Percentiles rank a stretch among this genome's conserved stretches.
These are phyloP conservation scores for Lecanosticta acicola DNA, from an alignment of 2,329 filamentous ascomycete species.

Conservation along the genomic window DNA sequence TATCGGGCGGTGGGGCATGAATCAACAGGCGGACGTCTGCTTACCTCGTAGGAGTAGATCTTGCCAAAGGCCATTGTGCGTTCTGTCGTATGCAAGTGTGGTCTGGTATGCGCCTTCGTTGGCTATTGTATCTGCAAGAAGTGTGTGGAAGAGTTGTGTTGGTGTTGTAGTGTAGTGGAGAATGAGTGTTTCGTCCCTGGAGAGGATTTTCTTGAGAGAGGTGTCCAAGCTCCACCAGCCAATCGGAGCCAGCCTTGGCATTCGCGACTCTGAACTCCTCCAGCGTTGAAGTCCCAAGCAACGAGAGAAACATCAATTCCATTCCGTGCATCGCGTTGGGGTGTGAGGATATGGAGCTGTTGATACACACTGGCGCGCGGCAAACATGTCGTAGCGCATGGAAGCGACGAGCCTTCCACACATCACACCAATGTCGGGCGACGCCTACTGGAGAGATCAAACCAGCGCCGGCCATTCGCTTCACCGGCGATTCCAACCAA, in stretches of 20 bases:
- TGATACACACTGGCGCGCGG: conserved; percentile 28
- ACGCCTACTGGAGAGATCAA: conserved; percentile 25
- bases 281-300: neutral
- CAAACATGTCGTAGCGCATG: conserved; percentile 9
- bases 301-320: no score
- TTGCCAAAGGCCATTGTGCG: conserved; percentile 68
- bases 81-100: conserved; percentile 11
- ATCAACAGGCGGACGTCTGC: conserved; percentile 19
- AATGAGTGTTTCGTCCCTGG: neutral
- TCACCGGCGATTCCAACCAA: conserved; percentile 22
- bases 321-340: neutral
- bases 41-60: conserved; percentile 82
- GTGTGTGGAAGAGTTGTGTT: conserved; percentile 7
- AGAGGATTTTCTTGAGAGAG: neutral
- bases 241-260: conserved; percentile 1
- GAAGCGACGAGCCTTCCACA: conserved; percentile 20
- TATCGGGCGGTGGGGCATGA: conserved; percentile 10
- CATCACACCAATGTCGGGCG: conserved; percentile 25
- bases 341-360: neutral
- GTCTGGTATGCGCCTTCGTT: conserved; percentile 28
- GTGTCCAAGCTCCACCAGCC: neutral
- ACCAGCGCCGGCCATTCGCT: conserved; percentile 29
- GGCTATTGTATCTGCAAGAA: conserved; percentile 18
- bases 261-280: neutral
- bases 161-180: neutral